phyloP scores from a whole-genome alignment of 495 filamentous ascomycete species.

The Lepidopterella palustris region DNA sequence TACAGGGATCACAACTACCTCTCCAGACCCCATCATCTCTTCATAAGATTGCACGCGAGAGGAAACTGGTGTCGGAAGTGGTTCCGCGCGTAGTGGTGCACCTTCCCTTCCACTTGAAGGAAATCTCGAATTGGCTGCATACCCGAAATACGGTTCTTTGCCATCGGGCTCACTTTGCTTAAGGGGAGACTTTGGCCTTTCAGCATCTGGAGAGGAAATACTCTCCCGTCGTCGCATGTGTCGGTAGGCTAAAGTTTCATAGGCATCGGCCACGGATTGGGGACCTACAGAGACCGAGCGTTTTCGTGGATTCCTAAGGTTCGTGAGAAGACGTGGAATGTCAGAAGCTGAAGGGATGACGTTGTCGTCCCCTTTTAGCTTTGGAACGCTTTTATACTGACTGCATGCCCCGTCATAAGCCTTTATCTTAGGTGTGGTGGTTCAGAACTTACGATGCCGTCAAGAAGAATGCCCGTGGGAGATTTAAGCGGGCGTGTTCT shows the following conservation, averaged over 20 bases:
- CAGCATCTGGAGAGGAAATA: conserved; percentile 34
- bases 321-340: conserved; percentile 68
- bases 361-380: conserved; percentile 71
- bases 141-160: neutral
- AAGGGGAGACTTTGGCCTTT: conserved; percentile 3
- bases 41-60: conserved; percentile 57
- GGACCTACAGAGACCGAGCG: conserved; percentile 88
- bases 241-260: conserved; percentile 90
- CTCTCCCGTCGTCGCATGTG: conserved; percentile 77
- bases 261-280: conserved; percentile 91
- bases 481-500: conserved; percentile 65
- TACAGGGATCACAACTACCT: conserved; percentile 35
- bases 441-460: conserved; percentile 61
- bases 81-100: conserved; percentile 4
- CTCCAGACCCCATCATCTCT: conserved; percentile 60
- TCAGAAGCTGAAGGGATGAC: conserved; percentile 80
- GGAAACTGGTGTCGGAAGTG: conserved; percentile 31
- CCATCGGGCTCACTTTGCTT: neutral
- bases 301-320: conserved; percentile 69
- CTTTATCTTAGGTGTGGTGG: neutral
- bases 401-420: conserved; percentile 33
- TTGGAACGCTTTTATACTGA: conserved; percentile 80
- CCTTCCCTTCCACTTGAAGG: conserved; percentile 5
- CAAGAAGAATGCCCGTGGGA: conserved; percentile 84
- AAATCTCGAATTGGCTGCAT: neutral